These are phyloP conservation scores for Cucumis hystrix DNA, from an alignment of 306 rosid genomes.

Conservation along the genomic window DNA sequence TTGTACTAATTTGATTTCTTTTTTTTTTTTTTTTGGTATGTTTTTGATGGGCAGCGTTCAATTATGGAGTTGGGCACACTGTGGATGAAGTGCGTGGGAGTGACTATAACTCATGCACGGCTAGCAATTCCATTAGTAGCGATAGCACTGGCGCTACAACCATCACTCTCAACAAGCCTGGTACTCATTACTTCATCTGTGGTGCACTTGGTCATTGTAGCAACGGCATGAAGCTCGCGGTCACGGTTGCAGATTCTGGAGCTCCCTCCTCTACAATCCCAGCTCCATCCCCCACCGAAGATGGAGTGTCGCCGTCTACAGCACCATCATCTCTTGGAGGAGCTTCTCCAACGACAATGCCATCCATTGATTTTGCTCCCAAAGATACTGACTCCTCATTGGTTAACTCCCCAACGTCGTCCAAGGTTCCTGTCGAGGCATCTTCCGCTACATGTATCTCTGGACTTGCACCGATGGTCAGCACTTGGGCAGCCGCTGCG, in stretches of 20 bases:
- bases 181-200: conserved; percentile 72
- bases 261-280: conserved; percentile 12
- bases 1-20: too few species aligned
- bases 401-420: conserved; percentile 11
- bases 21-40: too few species aligned
- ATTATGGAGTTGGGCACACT: conserved; percentile 64
- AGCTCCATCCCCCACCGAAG: not conserved
- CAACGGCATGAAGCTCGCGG: conserved; percentile 81
- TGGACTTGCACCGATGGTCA: conserved; percentile 8
- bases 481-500: conserved; percentile 9
- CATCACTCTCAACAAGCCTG: conserved; percentile 49
- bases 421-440: conserved; percentile 12
- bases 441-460: conserved; percentile 7
- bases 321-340: conserved; percentile 8
- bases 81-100: conserved; percentile 68
- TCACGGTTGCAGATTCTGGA: conserved; percentile 30
- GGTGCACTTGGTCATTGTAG: conserved; percentile 43
- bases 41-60: conserved; percentile 37
- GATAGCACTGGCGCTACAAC: conserved; percentile 68
- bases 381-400: conserved; percentile 10
- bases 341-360: conserved; percentile 12
- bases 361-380: conserved; percentile 11
- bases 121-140: conserved; percentile 44
- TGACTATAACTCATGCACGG: conserved; percentile 55
- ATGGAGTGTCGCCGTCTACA: conserved; percentile 6